These are phyloP conservation scores for Diaporthe amygdali DNA, from an alignment of 2,329 filamentous ascomycete species.

Conservation along the genomic window DNA sequence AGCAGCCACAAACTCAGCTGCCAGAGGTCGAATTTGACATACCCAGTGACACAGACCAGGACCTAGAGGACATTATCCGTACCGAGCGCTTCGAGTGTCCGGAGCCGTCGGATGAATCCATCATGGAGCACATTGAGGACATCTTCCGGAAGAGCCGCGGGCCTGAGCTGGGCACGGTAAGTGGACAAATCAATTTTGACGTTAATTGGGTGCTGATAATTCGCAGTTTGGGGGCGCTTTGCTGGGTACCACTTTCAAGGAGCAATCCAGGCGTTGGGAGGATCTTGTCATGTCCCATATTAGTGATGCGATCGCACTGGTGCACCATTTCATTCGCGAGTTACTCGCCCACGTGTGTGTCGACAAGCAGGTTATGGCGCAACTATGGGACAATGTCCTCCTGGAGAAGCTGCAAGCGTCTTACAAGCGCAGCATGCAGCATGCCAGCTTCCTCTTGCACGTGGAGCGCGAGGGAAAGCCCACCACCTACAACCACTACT, in stretches of 20 bases:
- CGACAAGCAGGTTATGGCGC: constrained; percentile 45
- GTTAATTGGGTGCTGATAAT: neutral
- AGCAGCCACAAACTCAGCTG: constrained; percentile 28
- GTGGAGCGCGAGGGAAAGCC: constrained; percentile 54
- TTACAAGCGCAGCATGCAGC: constrained; percentile 54
- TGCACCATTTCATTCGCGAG: constrained; percentile 56
- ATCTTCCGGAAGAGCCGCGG: constrained; percentile 53
- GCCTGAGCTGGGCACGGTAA: constrained; percentile 60
- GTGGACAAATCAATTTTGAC: constrained; percentile 40
- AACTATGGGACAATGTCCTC: constrained; percentile 51
- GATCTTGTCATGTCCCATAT: constrained; percentile 53
- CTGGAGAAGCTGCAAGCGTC: constrained; percentile 47
- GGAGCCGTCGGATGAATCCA: constrained; percentile 31
- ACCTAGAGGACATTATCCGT: constrained; percentile 36
- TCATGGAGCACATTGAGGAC: constrained; percentile 49
- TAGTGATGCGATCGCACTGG: constrained; percentile 52
- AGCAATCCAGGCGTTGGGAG: constrained; percentile 61
- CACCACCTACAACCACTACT: constrained; percentile 58
- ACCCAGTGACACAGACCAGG: constrained; percentile 17
- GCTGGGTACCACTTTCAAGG: constrained; percentile 52
- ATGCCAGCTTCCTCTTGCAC: constrained; percentile 55
- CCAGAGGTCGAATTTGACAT: constrained; percentile 9
- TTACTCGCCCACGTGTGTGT: constrained; percentile 49
- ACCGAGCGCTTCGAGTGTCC: constrained; percentile 28
- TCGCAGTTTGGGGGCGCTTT: constrained; percentile 44